Base-by-base conservation (phyloP, 768 basidiomycete species). In the Pisolithus tinctorius region DNA sequence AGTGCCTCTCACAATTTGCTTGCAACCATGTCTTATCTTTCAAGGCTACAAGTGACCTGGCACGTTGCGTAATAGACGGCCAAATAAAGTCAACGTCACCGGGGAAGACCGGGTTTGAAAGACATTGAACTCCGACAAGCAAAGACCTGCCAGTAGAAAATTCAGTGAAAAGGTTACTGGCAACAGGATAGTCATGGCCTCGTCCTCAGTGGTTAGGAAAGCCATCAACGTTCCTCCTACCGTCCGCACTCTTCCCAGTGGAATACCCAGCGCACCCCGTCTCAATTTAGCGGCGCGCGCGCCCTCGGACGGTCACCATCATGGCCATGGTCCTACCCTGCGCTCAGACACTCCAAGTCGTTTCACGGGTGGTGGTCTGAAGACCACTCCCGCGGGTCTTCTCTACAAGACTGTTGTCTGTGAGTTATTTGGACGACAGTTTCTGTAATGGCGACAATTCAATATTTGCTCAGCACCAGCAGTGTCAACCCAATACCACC, bases 171-270 rank as follows among this genome's bases (percentile, higher is more conserved):
- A 45, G 11, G 16, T 30, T 30, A 14, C 16, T 45, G 43, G 43
- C 43, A 45, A 30, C 43, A 45, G 26, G n/a, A 26, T 45, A 45
- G 4, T 16, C 70, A 87, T 87, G 83, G 81, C 84, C 66, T 72
- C 83, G 60, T 74, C 85, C 67, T 78, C 83, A 65, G 82, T 78
- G 74, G 75, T 81, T 61, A 88, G 84, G 84, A 91, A 84, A 73
- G 85, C 86, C 56, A 74, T 91, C 62, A 89, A 82, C 69, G 73
- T 95, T 56, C 69, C 86, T 31, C 89, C 93, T 52, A 90, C 91
- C 31, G 82, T 89, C 57, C 81, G 88, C 63, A 74, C 82, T 6
- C 80, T 89, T 52, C 77, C 93, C 41, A 83, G 79, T 31, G 94
- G 94, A 53, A 77, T 93, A 13, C 94, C 94, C 29, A 67, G 68